Base-by-base conservation (phyloP, 495 filamentous ascomycete genomes). In the Xylaria venustula region DNA sequence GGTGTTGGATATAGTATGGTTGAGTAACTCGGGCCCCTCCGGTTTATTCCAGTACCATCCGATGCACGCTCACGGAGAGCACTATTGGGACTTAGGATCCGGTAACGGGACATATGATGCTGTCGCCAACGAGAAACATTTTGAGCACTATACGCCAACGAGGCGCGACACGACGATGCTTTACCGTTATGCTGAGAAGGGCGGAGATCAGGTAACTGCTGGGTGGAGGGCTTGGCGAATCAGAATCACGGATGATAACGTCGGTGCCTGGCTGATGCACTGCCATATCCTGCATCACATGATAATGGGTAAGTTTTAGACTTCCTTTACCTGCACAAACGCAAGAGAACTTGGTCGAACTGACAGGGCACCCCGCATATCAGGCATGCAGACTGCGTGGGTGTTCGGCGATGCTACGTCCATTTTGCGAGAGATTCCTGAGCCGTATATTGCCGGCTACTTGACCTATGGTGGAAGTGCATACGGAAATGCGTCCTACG, bases 211-310 rank as follows among this genome's bases (percentile, higher is more conserved):
- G 8, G 67, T 71, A 45, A 75, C 73, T 15, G 71, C 75, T 19
- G 84, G 84, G 2, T 88, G 85, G 85, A 68, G 84, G 26, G 85
- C 81, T 2, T 87, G 84, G 83, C 70, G 85, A 28, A 66, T 84
- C 14, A 71, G 79, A 25, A 73, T 84, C 14, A 75, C 67, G 0
- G 67, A 71, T 1, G 57, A 69, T 9, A 71, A 83, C 55, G 71
- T 83, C 2, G 83, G 84, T 2, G 83, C 84, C 15, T 87, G 85
- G 85, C 83, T 87, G 80, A 69, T 85, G 23, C 85, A 88, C 68
- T 88, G 85, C 62, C 85, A 88, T 70, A 79, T 82, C 37, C 68
- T 82, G 53, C 79, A 80, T 63, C 81, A 85, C 68, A 82, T 84
- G 76, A 60, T 81, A 17, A 78, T 81, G 77, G 79, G 79, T 61